These are phyloP conservation scores for Pseudogymnoascus sp. DNA, from an alignment of 2,329 filamentous ascomycete species.

Conservation along the genomic window DNA sequence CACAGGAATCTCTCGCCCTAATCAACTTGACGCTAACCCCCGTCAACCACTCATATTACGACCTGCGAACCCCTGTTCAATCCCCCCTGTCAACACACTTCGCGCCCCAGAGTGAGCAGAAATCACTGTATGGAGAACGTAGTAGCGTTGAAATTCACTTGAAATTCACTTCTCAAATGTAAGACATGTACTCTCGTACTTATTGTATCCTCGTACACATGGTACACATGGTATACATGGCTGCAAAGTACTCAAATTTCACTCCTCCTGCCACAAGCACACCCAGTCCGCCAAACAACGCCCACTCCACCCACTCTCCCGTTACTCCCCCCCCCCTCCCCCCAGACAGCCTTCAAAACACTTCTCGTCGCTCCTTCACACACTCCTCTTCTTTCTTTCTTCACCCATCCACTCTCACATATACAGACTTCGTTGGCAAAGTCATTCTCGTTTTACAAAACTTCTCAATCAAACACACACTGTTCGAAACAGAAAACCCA, in stretches of 20 bases:
- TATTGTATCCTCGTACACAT: no score
- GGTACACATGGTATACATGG: not conserved
- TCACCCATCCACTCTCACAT: not conserved
- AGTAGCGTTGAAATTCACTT: no score
- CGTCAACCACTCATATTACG: no score
- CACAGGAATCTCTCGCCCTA: no score
- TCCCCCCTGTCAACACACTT: no score
- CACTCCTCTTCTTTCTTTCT: not conserved
- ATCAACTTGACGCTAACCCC: no score
- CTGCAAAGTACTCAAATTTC: not conserved
- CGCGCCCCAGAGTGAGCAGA: no score
- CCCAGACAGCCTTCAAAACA: not conserved
- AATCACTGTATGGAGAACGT: no score
- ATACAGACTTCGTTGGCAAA: conserved; percentile 8
- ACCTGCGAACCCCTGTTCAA: no score
- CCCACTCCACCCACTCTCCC: not conserved
- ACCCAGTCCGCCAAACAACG: not conserved
- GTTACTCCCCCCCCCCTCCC: not conserved
- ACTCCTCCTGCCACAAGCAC: not conserved
- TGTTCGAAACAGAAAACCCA: conserved; percentile 4
- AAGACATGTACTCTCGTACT: no score
- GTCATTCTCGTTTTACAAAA: not conserved
- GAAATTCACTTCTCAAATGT: no score
- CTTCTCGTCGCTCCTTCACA: not conserved
- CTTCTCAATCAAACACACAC: not conserved